These are phyloP conservation scores for Pichia sp. DNA, from an alignment of 1,139 yeast genomes.

Conservation along the genomic window DNA sequence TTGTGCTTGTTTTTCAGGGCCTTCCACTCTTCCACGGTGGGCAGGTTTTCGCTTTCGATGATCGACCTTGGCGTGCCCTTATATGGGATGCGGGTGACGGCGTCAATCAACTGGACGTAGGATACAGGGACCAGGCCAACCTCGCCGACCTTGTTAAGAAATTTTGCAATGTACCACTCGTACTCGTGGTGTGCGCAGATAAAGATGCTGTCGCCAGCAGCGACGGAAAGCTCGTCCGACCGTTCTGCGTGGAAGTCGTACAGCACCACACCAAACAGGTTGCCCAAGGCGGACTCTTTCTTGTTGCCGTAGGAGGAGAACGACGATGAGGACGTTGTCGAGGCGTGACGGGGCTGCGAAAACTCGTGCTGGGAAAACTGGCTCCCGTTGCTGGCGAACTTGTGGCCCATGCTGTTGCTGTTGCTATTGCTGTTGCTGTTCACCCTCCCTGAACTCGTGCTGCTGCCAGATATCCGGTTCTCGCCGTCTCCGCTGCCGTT, in stretches of 20 bases:
- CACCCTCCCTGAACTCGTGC: constrained; percentile 4
- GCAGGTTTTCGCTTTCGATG: constrained; percentile 57
- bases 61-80: constrained; percentile 46
- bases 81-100: constrained; percentile 53
- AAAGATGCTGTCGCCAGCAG: constrained; percentile 83
- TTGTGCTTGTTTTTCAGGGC: constrained; percentile 85
- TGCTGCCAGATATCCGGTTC: constrained; percentile 19
- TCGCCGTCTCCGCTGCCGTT: constrained; percentile 5
- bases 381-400: neutral
- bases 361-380: neutral
- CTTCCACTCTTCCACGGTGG: constrained; percentile 96
- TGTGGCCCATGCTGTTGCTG: neutral
- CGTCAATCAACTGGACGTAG: constrained; percentile 81
- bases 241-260: constrained; percentile 89
- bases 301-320: neutral
- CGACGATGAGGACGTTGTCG: constrained; percentile 3
- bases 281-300: constrained; percentile 11
- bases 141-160: constrained; percentile 91
- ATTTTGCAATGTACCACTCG: constrained; percentile 98
- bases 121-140: constrained; percentile 94
- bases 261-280: constrained; percentile 59
- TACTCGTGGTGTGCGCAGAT: constrained; percentile 93
- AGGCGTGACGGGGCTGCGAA: neutral
- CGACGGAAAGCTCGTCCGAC: constrained; percentile 77
- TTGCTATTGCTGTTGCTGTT: neutral